phyloP scores from a whole-genome alignment of 2,329 filamentous ascomycete genomes.

The Arthrobotrys sphaeroides region DNA sequence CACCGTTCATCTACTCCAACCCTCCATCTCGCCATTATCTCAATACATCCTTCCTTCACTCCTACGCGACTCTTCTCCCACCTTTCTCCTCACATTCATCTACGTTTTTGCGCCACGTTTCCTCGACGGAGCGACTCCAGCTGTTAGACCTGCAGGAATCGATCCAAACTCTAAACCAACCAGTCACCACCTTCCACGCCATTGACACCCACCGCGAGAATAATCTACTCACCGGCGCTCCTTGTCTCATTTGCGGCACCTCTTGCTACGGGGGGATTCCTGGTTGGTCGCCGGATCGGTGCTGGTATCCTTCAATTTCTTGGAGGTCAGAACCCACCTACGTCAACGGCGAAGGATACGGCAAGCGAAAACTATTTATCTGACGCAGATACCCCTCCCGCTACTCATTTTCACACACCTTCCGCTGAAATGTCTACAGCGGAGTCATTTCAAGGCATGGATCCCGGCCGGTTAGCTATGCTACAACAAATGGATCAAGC shows the following conservation, averaged over 20 bases:
- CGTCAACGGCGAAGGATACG: no score
- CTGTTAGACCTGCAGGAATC: no score
- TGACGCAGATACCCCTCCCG: neutral
- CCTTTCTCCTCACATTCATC: neutral
- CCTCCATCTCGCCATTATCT: no score
- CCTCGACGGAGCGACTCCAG: no score
- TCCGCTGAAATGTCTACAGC: conserved; percentile 27
- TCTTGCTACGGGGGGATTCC: neutral
- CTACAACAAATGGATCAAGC: conserved; percentile 30
- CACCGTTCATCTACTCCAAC: no score
- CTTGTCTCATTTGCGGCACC: neutral
- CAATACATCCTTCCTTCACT: no score
- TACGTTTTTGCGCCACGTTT: neutral
- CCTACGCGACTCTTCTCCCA: neutral
- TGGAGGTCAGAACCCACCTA: no score
- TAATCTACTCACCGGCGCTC: conserved; percentile 1
- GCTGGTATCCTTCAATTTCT: neutral
- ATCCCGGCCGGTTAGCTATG: conserved; percentile 43
- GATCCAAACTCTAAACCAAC: conserved; percentile 2
- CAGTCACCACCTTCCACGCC: conserved; percentile 8
- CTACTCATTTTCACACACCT: neutral
- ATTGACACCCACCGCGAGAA: neutral
- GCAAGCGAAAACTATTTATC: conserved; percentile 1
- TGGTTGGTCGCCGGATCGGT: neutral
- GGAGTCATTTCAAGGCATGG: conserved; percentile 33